Percentiles rank a stretch among this genome's conserved stretches.
These are phyloP conservation scores for Fusarium torreyae DNA, from an alignment of 2,329 filamentous ascomycete species.

Conservation along the genomic window DNA sequence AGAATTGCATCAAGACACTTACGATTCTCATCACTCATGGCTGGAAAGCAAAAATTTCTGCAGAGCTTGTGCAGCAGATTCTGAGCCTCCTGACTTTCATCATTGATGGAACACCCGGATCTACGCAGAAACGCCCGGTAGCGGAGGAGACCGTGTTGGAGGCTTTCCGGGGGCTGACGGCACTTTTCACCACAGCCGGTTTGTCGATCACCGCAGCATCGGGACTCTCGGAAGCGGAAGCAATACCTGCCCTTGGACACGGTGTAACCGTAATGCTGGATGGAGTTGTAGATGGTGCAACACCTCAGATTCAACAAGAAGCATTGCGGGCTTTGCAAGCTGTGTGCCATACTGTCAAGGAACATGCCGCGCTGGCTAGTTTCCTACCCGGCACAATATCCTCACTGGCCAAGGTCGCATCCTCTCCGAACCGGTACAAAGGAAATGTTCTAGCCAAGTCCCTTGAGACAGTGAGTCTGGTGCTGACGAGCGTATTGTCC, in stretches of 20 bases:
- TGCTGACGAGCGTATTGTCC: constrained; percentile 69
- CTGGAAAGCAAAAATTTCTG: constrained; percentile 81
- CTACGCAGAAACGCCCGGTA: constrained; percentile 59
- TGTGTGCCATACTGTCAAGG: constrained; percentile 75
- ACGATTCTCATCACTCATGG: constrained; percentile 81
- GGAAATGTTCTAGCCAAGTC: constrained; percentile 73
- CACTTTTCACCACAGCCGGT: constrained; percentile 74
- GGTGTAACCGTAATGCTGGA: constrained; percentile 86
- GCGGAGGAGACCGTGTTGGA: constrained; percentile 83
- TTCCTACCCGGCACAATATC: constrained; percentile 93
- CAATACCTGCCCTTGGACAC: constrained; percentile 85
- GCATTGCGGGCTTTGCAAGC: constrained; percentile 76
- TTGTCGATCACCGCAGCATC: constrained; percentile 65
- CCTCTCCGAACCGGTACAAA: constrained; percentile 73
- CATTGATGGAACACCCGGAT: constrained; percentile 78
- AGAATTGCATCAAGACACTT: constrained; percentile 83
- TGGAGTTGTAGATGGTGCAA: constrained; percentile 74
- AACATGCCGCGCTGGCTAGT: constrained; percentile 82
- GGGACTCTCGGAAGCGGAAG: constrained; percentile 68
- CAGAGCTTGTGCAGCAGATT: constrained; percentile 84
- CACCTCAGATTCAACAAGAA: constrained; percentile 78
- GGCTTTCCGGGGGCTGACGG: constrained; percentile 77
- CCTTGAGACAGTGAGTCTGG: constrained; percentile 70
- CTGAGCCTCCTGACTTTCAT: constrained; percentile 88
- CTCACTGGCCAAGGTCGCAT: constrained; percentile 80